Conservation (phyloP, 805 yeast species). For the Saccharomycopsis olivae region DNA sequence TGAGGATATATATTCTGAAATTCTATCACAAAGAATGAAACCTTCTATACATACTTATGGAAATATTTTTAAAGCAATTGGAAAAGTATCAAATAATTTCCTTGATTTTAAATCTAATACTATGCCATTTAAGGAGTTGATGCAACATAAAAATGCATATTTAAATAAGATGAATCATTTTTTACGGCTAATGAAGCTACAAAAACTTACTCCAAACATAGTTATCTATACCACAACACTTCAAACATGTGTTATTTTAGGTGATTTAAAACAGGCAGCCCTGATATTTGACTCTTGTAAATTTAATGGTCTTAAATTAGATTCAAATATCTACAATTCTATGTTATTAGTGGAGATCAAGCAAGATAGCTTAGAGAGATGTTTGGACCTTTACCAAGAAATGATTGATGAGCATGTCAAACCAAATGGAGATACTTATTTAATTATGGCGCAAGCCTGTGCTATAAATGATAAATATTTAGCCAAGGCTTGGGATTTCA, state of each 20-base stretch:
- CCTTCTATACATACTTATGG: conserved; percentile 32
- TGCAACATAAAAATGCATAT: conserved; percentile 9
- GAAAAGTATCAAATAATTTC: conserved; percentile 25
- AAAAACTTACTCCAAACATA: conserved; percentile 33
- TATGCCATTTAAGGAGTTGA: conserved; percentile 4
- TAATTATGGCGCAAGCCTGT: conserved; percentile 61
- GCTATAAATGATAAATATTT: conserved; percentile 37
- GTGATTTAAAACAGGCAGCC: conserved; percentile 49
- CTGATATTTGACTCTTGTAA: conserved; percentile 79
- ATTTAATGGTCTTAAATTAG: conserved; percentile 59
- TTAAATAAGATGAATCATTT: conserved; percentile 30
- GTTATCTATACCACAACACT: conserved; percentile 45
- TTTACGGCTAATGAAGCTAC: conserved; percentile 29
- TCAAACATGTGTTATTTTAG: conserved; percentile 46
- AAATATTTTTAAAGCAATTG: conserved; percentile 31
- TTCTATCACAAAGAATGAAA: conserved; percentile 20
- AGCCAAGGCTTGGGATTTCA: conserved; percentile 65
- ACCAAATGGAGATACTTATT: conserved; percentile 36
- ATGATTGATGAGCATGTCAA: conserved; percentile 32
- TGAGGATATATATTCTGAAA: conserved; percentile 25
- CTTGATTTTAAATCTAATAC: conserved; percentile 5
- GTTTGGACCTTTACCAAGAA: conserved; percentile 67
- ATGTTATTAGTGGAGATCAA: conserved; percentile 58
- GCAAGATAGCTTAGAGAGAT: conserved; percentile 57
- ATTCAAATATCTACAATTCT: conserved; percentile 53